Percentiles rank a stretch among this genome's conserved stretches.
phyloP scores from a whole-genome alignment of 352 stramenopile species.

The Blastocystis sp. region DNA sequence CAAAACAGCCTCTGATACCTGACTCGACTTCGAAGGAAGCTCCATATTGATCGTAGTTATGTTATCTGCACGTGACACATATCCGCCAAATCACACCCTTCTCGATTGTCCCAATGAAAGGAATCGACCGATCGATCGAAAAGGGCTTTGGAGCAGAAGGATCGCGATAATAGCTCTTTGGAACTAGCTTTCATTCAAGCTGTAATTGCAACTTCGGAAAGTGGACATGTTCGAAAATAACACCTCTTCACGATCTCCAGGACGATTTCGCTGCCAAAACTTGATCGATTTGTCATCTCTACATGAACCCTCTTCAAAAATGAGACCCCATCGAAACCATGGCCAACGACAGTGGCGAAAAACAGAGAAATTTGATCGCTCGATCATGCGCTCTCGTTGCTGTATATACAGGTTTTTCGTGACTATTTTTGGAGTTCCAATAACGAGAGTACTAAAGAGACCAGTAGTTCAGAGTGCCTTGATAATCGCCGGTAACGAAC shows the following conservation, averaged over 20 bases:
- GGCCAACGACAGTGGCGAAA: not conserved
- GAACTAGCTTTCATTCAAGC: not conserved
- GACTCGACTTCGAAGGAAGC: not conserved
- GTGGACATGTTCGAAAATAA: not conserved
- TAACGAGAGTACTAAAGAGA: not conserved
- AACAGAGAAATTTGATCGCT: not conserved
- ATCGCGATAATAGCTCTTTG: not conserved
- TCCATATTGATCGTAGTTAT: conserved; percentile 5
- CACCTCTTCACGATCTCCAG: conserved; percentile 50
- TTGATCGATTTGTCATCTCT: conserved; percentile 1
- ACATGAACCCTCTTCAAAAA: not conserved
- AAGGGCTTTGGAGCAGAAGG: not conserved
- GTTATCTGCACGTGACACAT: not conserved
- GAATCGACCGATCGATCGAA: not conserved
- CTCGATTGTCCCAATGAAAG: not conserved
- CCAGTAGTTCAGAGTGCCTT: conserved; percentile 39
- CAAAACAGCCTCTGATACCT: not conserved
- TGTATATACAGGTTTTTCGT: conserved; percentile 19
- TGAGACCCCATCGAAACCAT: not conserved
- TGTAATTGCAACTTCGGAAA: not conserved
- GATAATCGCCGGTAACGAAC: not conserved
- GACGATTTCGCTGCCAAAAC: conserved; percentile 53
- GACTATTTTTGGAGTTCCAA: not conserved
- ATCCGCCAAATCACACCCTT: not conserved
- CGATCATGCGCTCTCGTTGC: not conserved